Percentiles rank a stretch among this genome's conserved stretches.
Conservation (phyloP, 345 rosid genomes). For the Raphanus raphanistrum region DNA sequence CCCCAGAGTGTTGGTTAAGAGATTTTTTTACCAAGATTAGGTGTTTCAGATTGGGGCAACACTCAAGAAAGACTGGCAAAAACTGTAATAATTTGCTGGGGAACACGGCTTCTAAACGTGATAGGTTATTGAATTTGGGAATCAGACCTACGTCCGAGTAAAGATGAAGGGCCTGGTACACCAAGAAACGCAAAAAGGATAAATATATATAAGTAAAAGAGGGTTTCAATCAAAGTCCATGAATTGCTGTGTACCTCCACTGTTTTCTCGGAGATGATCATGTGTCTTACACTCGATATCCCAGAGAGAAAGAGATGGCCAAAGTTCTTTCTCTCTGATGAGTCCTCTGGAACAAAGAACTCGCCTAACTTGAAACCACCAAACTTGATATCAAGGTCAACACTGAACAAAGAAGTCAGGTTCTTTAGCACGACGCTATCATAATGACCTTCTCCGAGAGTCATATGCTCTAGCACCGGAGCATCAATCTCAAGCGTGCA, state of each 20-base stretch:
- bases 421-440: background rate
- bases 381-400: conserved; percentile 2
- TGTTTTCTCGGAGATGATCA: conserved; percentile 22
- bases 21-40: conserved; percentile 17
- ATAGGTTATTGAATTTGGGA: conserved; percentile 17
- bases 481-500: conserved; percentile 19
- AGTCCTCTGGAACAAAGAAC: too few relatives aligned
- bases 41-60: conserved; percentile 29
- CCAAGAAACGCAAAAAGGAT: background rate
- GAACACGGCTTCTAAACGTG: background rate
- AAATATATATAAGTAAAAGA: background rate
- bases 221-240: background rate
- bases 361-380: too few relatives aligned
- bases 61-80: conserved; percentile 8
- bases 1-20: background rate
- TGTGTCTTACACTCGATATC: conserved; percentile 12
- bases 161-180: conserved; percentile 3
- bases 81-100: background rate
- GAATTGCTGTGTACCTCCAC: conserved; percentile 4
- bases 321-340: background rate
- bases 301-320: background rate
- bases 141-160: conserved; percentile 12
- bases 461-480: conserved; percentile 20
- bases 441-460: background rate
- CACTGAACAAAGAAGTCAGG: background rate